Conservation (phyloP, 1,284 basidiomycete genomes). For the Ceratobasidium sp. region DNA sequence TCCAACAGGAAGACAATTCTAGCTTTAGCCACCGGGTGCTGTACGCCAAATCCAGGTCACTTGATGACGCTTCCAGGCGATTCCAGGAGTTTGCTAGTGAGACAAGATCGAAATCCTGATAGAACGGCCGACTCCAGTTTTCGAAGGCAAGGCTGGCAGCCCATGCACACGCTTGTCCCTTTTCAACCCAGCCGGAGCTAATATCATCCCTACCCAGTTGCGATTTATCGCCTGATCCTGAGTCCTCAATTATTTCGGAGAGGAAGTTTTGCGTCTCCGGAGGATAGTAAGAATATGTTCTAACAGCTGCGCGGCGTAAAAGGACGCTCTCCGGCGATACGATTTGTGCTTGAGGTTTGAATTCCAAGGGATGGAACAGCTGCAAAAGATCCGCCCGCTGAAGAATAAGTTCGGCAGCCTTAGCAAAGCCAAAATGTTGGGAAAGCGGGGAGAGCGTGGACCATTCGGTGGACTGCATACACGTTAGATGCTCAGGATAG, state of each 20-base stretch:
- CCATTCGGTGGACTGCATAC: conserved; percentile 55
- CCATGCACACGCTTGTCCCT: not conserved
- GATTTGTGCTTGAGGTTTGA: not conserved
- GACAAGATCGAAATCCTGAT: not conserved
- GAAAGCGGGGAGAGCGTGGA: conserved; percentile 42
- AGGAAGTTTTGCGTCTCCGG: not conserved
- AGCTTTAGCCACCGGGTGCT: not conserved
- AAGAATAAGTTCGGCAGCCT: not conserved
- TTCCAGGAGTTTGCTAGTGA: not conserved
- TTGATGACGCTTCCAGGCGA: not conserved
- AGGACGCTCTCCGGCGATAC: not conserved
- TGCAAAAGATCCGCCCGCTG: conserved; percentile 5
- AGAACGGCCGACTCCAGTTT: not conserved
- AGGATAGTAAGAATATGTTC: conserved; percentile 12
- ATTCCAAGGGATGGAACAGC: conserved; percentile 13
- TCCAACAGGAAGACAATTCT: not conserved
- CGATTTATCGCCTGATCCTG: not conserved
- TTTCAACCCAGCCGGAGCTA: not conserved
- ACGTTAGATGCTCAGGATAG: conserved; percentile 51
- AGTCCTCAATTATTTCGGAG: not conserved
- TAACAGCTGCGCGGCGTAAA: conserved; percentile 8
- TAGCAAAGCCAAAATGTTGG: conserved; percentile 50
- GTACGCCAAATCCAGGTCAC: not conserved
- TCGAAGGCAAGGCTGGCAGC: not conserved
- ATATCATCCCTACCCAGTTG: conserved; percentile 1